phyloP scores from a whole-genome alignment of 305 asterid species.

The Solanum hybrid region DNA sequence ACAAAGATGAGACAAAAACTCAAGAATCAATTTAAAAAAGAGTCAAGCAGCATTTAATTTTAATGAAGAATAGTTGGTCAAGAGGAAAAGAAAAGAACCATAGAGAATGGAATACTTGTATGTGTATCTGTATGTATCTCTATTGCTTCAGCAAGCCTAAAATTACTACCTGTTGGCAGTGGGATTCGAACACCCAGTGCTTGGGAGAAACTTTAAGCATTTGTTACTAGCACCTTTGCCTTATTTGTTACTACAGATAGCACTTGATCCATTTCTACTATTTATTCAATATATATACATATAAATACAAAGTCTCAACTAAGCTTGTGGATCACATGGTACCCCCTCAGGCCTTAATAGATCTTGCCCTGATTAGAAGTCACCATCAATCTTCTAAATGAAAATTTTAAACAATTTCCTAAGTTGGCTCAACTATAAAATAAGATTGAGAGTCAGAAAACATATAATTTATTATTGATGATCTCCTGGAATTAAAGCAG shows the following conservation, averaged over 20 bases:
- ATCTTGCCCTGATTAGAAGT: background rate
- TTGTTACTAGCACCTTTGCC: background rate
- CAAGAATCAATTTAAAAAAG: background rate
- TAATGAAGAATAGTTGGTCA: background rate
- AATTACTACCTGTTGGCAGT: background rate
- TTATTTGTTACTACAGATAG: background rate
- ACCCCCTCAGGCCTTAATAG: background rate
- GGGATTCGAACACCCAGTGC: background rate
- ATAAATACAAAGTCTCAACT: background rate
- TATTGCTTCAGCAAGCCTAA: background rate
- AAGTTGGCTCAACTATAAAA: background rate
- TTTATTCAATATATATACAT: background rate
- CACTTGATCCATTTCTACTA: background rate
- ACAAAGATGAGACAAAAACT: background rate
- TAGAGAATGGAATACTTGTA: background rate
- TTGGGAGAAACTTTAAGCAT: background rate
- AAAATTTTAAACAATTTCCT: background rate
- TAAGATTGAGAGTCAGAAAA: background rate
- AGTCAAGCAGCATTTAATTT: background rate
- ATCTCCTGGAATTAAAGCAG: background rate
- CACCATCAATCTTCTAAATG: background rate
- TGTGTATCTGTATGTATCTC: background rate
- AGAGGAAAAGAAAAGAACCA: background rate
- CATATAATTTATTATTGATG: background rate
- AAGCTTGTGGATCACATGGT: background rate